Conservation (phyloP, 352 stramenopile genomes). For the Hyaloperonospora arabidopsidis region DNA sequence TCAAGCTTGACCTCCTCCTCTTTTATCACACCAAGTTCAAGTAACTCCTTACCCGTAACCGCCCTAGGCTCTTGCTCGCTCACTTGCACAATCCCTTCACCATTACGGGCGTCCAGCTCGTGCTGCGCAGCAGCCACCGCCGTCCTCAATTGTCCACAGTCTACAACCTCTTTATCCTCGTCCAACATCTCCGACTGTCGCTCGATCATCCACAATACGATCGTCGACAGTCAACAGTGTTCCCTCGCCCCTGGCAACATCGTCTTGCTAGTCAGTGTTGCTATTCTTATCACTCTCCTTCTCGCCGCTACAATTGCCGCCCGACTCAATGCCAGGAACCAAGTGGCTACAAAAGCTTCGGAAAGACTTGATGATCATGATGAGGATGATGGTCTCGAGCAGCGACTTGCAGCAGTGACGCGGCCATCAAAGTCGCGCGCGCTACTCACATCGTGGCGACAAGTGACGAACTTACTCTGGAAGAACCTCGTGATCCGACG, state of each 20-base stretch:
- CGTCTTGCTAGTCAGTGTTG: conserved; percentile 22
- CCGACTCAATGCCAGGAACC: conserved; percentile 21
- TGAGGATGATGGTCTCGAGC: conserved; percentile 14
- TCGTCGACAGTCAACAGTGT: conserved; percentile 36
- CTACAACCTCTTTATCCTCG: conserved; percentile 1
- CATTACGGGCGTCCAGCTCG: conserved; percentile 25
- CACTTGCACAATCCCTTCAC: conserved; percentile 25
- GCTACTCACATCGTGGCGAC: conserved; percentile 31
- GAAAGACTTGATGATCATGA: not conserved
- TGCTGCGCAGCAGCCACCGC: conserved; percentile 28
- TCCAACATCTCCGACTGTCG: conserved; percentile 28
- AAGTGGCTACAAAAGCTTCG: not conserved
- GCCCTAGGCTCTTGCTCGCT: conserved; percentile 22
- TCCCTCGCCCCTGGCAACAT: conserved; percentile 27
- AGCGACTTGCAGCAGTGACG: conserved; percentile 16
- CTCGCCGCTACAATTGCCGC: conserved; percentile 16
- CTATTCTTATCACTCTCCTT: conserved; percentile 21
- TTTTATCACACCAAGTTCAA: no score
- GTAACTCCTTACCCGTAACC: no score
- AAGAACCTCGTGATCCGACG: conserved; percentile 58
- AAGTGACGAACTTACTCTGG: conserved; percentile 61
- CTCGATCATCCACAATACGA: conserved; percentile 30
- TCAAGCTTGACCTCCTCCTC: no score
- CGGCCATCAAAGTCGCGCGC: conserved; percentile 24
- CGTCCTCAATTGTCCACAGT: conserved; percentile 26